phyloP scores from a whole-genome alignment of 495 filamentous ascomycete species.

The Penicillium macrosclerotiorum region DNA sequence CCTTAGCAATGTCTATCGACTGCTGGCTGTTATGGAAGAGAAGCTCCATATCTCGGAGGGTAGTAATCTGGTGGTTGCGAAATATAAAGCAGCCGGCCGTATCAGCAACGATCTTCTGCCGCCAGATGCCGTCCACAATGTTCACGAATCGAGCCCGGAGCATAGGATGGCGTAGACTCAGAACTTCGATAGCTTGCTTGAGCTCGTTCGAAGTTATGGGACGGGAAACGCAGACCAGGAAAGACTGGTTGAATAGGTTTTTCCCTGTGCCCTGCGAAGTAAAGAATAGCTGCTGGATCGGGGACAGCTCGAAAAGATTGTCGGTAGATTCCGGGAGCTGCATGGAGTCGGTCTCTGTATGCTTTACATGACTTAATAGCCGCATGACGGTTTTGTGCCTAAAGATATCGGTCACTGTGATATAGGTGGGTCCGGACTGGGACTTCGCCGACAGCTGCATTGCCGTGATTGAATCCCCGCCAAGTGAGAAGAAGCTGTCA shows the following conservation, averaged over 20 bases:
- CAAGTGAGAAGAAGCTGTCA: constrained; percentile 37
- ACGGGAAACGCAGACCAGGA: constrained; percentile 50
- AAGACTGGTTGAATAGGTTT: constrained; percentile 62
- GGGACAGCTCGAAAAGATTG: constrained; percentile 18
- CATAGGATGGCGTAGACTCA: constrained; percentile 60
- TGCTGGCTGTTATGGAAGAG: too few relatives aligned
- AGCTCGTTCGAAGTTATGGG: constrained; percentile 30
- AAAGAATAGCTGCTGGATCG: constrained; percentile 25
- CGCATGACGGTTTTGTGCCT: neutral
- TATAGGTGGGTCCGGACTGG: constrained; percentile 1
- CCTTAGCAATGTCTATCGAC: constrained; percentile 21
- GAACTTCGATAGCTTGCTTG: constrained; percentile 28
- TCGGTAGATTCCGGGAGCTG: constrained; percentile 11
- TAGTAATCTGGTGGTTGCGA: too few relatives aligned
- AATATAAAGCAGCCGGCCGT: too few relatives aligned
- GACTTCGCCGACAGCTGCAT: constrained; percentile 27
- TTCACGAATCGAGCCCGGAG: constrained; percentile 61
- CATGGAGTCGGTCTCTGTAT: neutral
- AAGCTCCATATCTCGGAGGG: too few relatives aligned
- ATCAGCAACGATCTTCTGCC: too few relatives aligned
- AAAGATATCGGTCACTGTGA: constrained; percentile 1
- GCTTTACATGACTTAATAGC: neutral
- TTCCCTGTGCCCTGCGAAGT: constrained; percentile 27
- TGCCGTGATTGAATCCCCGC: constrained; percentile 24
- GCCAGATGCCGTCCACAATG: too few relatives aligned